These are phyloP conservation scores for Paraleonurus japonicus DNA, from an alignment of 257 asterid species.

Conservation along the genomic window DNA sequence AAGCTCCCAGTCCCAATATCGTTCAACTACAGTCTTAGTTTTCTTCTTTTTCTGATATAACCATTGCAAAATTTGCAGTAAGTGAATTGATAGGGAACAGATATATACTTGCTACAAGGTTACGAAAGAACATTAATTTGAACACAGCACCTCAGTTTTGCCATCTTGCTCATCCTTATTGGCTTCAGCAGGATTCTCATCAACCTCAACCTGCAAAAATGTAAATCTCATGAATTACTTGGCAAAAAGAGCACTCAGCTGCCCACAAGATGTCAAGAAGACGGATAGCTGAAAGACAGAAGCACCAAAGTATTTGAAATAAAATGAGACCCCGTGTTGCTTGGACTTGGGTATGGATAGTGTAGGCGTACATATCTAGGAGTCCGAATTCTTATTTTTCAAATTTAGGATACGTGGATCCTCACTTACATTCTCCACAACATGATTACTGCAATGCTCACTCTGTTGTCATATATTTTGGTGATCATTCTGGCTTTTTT, in stretches of 20 bases:
- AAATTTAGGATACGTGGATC: not conserved
- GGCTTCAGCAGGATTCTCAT: constrained; percentile 80
- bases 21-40: constrained; percentile 87
- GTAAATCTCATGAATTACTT: constrained; percentile 17
- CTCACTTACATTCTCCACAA: not conserved
- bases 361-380: not conserved
- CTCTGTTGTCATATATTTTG: not conserved
- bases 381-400: not conserved
- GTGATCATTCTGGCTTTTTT: not conserved
- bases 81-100: not conserved
- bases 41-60: constrained; percentile 83
- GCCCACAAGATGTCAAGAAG: not conserved
- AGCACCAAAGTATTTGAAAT: not conserved
- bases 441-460: not conserved
- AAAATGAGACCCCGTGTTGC: not conserved
- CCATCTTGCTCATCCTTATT: constrained; percentile 62
- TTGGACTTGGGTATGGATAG: not conserved
- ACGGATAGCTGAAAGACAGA: not conserved
- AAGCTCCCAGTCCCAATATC: constrained; percentile 99
- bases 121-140: not conserved
- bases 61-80: constrained; percentile 16
- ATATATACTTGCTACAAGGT: not conserved
- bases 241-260: not conserved
- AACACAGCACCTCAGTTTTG: constrained; percentile 57
- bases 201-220: constrained; percentile 80